Evolutionary conservation across 1,284 basidiomycete species (phyloP).

Genomic region (Puccinia novopanici): DNA sequence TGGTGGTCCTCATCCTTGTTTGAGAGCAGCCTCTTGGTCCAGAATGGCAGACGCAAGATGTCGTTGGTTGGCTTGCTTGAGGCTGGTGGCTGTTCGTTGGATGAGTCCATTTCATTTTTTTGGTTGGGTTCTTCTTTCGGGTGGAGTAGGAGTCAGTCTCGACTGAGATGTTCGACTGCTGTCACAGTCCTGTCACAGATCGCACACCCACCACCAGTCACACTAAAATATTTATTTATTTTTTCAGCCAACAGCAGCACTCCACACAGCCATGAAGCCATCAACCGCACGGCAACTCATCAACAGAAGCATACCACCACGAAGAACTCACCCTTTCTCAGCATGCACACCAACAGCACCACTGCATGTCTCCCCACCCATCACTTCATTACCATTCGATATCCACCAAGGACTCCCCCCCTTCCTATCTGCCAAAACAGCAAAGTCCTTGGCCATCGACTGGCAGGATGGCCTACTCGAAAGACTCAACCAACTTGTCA

Average conservation of each 20-base stretch:
- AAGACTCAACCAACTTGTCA: conserved; percentile 35
- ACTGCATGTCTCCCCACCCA: conserved; percentile 23
- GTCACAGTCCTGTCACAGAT: too few species aligned
- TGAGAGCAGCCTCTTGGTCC: conserved; percentile 15
- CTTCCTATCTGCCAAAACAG: conserved; percentile 33
- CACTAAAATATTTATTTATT: too few species aligned
- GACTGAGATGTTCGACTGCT: too few species aligned
- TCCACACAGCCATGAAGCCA: conserved; percentile 5
- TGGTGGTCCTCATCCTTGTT: conserved; percentile 15
- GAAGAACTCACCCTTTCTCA: not conserved
- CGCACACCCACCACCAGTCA: not conserved
- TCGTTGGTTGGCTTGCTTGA: not conserved
- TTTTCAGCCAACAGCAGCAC: too few species aligned
- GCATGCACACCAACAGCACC: not conserved
- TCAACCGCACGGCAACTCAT: not conserved
- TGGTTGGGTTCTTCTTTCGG: too few species aligned
- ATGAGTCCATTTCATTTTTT: too few species aligned
- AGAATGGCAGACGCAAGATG: not conserved
- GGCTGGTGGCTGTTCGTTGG: not conserved
- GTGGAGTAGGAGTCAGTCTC: too few species aligned
- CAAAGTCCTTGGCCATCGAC: conserved; percentile 32
- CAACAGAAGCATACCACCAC: not conserved
- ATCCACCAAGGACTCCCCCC: conserved; percentile 27
- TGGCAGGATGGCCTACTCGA: conserved; percentile 45
- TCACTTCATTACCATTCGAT: conserved; percentile 24